Base-by-base conservation (phyloP, 805 yeast genomes). In the Wickerhamomyces chaumierensis region DNA sequence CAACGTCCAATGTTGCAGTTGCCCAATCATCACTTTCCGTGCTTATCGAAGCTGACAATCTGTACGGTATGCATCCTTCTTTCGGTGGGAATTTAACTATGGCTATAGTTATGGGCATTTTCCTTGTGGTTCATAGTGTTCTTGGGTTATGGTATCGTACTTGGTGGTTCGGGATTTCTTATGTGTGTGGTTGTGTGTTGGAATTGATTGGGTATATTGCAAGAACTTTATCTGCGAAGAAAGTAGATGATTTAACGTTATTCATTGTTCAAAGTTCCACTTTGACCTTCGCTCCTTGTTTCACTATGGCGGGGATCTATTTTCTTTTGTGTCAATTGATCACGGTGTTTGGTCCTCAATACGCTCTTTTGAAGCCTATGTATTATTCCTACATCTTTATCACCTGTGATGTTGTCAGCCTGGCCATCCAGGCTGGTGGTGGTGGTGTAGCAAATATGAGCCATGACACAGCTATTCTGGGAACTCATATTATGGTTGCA, bases 291-390 rank as follows among this genome's bases (percentile, higher is more conserved):
- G 90, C 85, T 0, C 95, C 95, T 0, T 85, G 84, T 17, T 81
- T 86, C 55, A 63, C 82, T 34, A 81, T 83, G 83, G 95, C 82
- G 4, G 95, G 90, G 2, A 65, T 86, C 3, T 87, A 86, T 59
- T 80, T 70, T 46, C 64, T 77, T 39, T 59, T 86, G 45, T 86
- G 81, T 5, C 81, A 83, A 56, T 48, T 81, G 36, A 63, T 78
- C 35, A 75, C 78, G 40, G 57, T 83, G 1, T 76, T 74, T 49
- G 85, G 85, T 2, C 61, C 64, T 40, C 52, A 61, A 15, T 77
- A 59, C 45, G 75, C 87, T 0, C 18, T 60, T 5, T 41, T 73
- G 25, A 63, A 60, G 41, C 88, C 90, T 7, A 65, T 72, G 65
- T 63, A 63, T 48, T 80, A 78, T 50, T 69, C 87, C 1, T 68